Evolutionary conservation across 805 yeast species (phyloP).

Genomic region (Ogataea allantospora): DNA sequence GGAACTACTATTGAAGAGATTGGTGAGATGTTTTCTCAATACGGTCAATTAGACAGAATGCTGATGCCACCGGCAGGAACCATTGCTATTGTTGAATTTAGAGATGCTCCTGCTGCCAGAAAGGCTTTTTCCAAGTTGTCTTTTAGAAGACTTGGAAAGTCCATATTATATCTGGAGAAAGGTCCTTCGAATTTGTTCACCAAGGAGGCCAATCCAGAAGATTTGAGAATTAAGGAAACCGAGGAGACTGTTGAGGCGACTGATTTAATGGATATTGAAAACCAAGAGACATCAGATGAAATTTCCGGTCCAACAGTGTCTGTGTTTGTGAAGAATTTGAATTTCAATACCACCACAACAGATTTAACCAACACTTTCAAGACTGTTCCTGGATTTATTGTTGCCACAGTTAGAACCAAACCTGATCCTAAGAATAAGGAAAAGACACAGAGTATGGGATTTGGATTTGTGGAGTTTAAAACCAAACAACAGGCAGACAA

Average conservation of each 20-base stretch:
- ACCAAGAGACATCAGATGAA: conserved; percentile 35
- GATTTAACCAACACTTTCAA: conserved; percentile 63
- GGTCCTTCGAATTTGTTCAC: conserved; percentile 85
- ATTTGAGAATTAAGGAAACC: conserved; percentile 28
- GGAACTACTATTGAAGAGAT: conserved; percentile 82
- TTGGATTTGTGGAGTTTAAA: conserved; percentile 90
- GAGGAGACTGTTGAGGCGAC: conserved; percentile 36
- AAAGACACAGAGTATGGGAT: conserved; percentile 87
- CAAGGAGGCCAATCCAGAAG: conserved; percentile 42
- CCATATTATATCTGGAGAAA: conserved; percentile 86
- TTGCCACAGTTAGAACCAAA: conserved; percentile 81
- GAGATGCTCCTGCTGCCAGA: conserved; percentile 81
- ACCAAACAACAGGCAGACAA: conserved; percentile 73
- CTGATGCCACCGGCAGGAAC: conserved; percentile 97
- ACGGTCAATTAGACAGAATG: conserved; percentile 76
- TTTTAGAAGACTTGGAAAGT: conserved; percentile 81
- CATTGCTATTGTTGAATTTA: conserved; percentile 87
- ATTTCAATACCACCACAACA: conserved; percentile 68
- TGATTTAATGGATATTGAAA: conserved; percentile 19
- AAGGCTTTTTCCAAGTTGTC: conserved; percentile 86
- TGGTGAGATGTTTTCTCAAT: conserved; percentile 74
- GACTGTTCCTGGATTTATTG: conserved; percentile 71
- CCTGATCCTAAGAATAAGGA: conserved; percentile 78
- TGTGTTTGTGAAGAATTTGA: conserved; percentile 87
- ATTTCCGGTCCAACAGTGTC: conserved; percentile 76